Evolutionary conservation across 495 filamentous ascomycete genomes (phyloP).

Genomic region (Astrothelium macrocarpum): DNA sequence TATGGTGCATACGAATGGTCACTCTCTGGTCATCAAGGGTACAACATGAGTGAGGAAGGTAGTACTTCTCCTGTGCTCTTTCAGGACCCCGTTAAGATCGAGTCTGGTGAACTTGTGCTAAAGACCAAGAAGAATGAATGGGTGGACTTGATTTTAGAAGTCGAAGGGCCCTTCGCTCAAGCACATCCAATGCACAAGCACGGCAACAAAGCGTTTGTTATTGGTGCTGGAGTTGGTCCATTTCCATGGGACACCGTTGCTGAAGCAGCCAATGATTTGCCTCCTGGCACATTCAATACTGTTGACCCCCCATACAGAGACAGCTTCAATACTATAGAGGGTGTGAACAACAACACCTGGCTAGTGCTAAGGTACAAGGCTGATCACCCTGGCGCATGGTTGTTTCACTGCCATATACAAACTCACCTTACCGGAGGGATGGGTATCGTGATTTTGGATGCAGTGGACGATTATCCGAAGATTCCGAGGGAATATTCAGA

Average conservation of each 20-base stretch:
- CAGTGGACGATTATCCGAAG: constrained; percentile 8
- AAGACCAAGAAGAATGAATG: constrained; percentile 9
- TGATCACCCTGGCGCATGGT: constrained; percentile 10
- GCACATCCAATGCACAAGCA: constrained; percentile 12
- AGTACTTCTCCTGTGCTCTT: constrained; percentile 2
- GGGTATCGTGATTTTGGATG: constrained; percentile 10
- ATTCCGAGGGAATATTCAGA: constrained; percentile 6
- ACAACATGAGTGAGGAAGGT: constrained; percentile 6
- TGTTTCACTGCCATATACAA: constrained; percentile 12
- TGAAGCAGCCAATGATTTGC: constrained; percentile 5
- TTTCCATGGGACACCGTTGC: constrained; percentile 8
- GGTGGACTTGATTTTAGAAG: constrained; percentile 9
- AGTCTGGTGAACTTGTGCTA: neutral
- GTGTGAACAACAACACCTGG: constrained; percentile 8
- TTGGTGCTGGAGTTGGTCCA: constrained; percentile 2
- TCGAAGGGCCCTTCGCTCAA: constrained; percentile 7
- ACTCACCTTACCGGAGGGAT: constrained; percentile 11
- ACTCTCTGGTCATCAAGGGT: constrained; percentile 3
- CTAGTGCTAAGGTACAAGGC: constrained; percentile 8
- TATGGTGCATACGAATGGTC: constrained; percentile 7
- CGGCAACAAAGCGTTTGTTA: constrained; percentile 8
- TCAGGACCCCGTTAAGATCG: neutral
- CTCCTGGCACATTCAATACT: constrained; percentile 6
- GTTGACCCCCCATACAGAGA: constrained; percentile 9
- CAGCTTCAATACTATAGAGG: constrained; percentile 9